Evolutionary conservation across 768 basidiomycete species (phyloP).

Genomic region (Lentinus brumalis): DNA sequence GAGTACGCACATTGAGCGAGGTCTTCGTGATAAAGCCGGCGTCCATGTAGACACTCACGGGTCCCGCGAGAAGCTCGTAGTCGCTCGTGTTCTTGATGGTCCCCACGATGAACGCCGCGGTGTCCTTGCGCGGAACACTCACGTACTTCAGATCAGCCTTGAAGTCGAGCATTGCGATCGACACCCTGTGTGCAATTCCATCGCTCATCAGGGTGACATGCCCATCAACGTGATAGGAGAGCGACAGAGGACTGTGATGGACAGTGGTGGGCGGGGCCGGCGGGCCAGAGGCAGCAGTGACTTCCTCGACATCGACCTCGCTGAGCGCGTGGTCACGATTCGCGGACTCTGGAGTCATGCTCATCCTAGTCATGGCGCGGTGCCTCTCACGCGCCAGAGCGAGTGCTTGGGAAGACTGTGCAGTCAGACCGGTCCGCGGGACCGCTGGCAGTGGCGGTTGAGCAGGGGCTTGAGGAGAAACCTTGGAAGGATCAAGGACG

Average conservation of each 20-base stretch:
- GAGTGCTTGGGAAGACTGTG: too few relatives aligned
- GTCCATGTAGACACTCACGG: constrained; percentile 56
- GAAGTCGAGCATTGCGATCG: constrained; percentile 52
- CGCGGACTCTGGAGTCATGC: background rate
- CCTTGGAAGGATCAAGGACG: background rate
- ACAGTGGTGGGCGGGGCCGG: background rate
- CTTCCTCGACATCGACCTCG: too few relatives aligned
- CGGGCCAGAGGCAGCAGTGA: too few relatives aligned
- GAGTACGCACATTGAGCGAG: constrained; percentile 42
- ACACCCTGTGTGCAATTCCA: constrained; percentile 54
- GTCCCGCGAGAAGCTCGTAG: constrained; percentile 55
- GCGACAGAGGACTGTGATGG: constrained; percentile 51
- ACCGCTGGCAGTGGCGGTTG: background rate
- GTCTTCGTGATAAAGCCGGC: constrained; percentile 58
- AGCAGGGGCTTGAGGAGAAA: background rate
- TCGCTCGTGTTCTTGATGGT: constrained; percentile 59
- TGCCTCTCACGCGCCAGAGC: background rate
- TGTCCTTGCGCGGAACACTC: constrained; percentile 49
- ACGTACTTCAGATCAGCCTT: constrained; percentile 48
- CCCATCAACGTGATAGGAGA: constrained; percentile 54
- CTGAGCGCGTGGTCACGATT: too few relatives aligned
- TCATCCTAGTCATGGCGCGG: background rate
- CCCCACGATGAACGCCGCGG: constrained; percentile 48
- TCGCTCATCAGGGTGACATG: constrained; percentile 55
- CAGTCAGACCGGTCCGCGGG: too few relatives aligned